A percentile compares a stretch with the other conserved stretches of the same genome.
These are phyloP conservation scores for Chlorella sp. DNA, from an alignment of 139 green algal genomes.

Conservation along the genomic window DNA sequence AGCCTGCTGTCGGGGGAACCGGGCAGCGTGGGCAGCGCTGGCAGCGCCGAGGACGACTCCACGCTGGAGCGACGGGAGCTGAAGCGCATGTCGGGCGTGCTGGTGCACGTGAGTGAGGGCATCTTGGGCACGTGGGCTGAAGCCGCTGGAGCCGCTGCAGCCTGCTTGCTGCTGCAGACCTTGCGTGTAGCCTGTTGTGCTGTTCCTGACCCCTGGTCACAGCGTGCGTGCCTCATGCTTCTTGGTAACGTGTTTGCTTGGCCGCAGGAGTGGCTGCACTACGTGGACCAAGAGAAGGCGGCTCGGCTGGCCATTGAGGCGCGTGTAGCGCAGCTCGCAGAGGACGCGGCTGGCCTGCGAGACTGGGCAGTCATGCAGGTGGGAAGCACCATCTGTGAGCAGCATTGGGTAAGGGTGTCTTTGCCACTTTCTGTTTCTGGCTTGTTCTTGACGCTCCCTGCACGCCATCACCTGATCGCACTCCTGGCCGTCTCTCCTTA, in stretches of 20 bases:
- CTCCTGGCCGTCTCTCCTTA: neutral
- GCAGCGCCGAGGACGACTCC: neutral
- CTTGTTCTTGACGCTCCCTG: neutral
- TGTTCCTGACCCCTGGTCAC: no score
- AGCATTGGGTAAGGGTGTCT: neutral
- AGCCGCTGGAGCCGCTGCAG: no score
- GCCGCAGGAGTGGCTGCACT: constrained; percentile 63
- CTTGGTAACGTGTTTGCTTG: no score
- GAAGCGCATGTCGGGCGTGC: constrained; percentile 51
- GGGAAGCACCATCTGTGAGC: neutral
- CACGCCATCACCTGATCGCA: neutral
- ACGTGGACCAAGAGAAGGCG: constrained; percentile 74
- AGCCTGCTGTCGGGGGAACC: constrained; percentile 13
- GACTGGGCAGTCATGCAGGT: constrained; percentile 63
- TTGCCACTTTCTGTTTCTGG: neutral
- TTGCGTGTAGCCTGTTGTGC: no score
- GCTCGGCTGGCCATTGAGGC: constrained; percentile 53
- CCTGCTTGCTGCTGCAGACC: no score
- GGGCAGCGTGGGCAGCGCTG: neutral
- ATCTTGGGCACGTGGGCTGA: no score
- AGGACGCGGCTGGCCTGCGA: constrained; percentile 58
- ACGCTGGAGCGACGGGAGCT: constrained; percentile 34
- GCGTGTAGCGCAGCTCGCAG: constrained; percentile 50
- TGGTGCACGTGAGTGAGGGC: constrained; percentile 45
- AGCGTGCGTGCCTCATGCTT: no score